Evolutionary conservation across 306 rosid species (phyloP).

Genomic region (Spatholobus suberectus): DNA sequence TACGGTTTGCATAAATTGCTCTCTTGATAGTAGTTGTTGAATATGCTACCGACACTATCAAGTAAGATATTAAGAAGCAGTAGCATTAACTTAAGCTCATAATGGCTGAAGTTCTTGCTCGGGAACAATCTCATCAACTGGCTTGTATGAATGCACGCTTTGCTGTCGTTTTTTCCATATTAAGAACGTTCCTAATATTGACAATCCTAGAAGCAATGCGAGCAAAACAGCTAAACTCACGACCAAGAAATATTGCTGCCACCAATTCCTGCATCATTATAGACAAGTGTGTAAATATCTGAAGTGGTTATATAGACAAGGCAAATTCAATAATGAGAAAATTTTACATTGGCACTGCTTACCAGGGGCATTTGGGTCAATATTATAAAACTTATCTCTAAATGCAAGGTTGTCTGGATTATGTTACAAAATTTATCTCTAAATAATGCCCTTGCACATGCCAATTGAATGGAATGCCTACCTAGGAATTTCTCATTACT

Average conservation of each 20-base stretch:
- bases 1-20: slow-evolving; percentile 38
- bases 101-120: slow-evolving; percentile 96
- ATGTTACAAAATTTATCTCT: background rate
- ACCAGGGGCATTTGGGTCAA: background rate
- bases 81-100: slow-evolving; percentile 46
- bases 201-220: slow-evolving; percentile 55
- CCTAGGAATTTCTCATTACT: background rate
- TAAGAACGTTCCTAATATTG: slow-evolving; percentile 63
- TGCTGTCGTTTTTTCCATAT: slow-evolving; percentile 68
- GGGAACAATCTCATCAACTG: slow-evolving; percentile 62
- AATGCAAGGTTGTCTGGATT: background rate
- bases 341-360: background rate
- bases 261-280: slow-evolving; percentile 67
- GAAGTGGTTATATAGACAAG: slow-evolving; percentile 23
- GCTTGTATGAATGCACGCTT: slow-evolving; percentile 63
- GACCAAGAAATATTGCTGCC: slow-evolving; percentile 58
- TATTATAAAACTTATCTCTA: background rate
- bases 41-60: slow-evolving; percentile 39
- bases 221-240: slow-evolving; percentile 54
- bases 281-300: slow-evolving; percentile 29
- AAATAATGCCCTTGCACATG: background rate
- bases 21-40: slow-evolving; percentile 41
- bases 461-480: slow-evolving; percentile 13
- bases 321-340: slow-evolving; percentile 31
- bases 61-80: slow-evolving; percentile 39